Conservation (phyloP, 1,284 basidiomycete genomes). For the Bondarzewia mesenterica region DNA sequence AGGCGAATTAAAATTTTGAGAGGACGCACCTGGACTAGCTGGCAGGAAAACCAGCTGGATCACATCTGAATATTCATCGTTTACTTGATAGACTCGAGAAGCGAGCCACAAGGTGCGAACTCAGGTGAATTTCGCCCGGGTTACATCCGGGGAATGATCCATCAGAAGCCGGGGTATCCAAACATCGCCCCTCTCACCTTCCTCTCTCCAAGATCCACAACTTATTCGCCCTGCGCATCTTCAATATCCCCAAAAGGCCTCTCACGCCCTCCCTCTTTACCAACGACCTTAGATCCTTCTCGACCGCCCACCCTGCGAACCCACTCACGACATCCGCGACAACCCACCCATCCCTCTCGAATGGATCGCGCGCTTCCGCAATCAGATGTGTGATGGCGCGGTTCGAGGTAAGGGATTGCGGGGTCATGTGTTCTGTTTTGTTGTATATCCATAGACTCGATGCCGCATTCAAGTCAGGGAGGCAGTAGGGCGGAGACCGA, state of each 20-base stretch:
- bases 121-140: no score
- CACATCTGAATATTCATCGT: no score
- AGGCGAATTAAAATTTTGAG: no score
- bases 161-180: no score
- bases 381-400: conserved; percentile 54
- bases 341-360: conserved; percentile 26
- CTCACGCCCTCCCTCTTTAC: conserved; percentile 13
- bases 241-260: conserved; percentile 24
- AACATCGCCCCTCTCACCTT: no score
- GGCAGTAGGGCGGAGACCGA: conserved; percentile 44
- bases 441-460: conserved; percentile 56
- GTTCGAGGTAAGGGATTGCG: conserved; percentile 30
- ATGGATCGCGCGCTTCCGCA: conserved; percentile 26
- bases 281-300: conserved; percentile 14
- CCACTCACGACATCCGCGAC: conserved; percentile 34
- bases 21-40: no score
- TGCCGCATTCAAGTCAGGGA: conserved; percentile 9
- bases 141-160: no score
- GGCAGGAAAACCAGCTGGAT: no score
- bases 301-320: conserved; percentile 42
- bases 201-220: conserved; percentile 44
- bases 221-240: conserved; percentile 34
- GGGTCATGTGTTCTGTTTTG: conserved; percentile 64
- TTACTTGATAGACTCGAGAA: no score
- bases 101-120: no score